Conservation (phyloP, 768 basidiomycete genomes). For the Pulveroboletus sp. region DNA sequence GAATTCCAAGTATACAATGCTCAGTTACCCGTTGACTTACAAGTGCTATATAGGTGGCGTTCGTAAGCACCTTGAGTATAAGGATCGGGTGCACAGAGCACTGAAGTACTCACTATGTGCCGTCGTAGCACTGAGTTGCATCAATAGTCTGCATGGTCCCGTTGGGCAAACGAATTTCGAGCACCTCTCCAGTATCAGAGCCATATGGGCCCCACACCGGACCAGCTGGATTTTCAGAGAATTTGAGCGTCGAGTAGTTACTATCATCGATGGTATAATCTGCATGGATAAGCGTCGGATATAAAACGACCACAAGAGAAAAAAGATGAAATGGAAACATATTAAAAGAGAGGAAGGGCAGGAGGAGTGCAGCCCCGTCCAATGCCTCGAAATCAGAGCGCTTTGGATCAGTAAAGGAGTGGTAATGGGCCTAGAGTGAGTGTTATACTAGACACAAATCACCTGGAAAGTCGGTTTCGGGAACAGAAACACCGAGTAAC, state of each 20-base stretch:
- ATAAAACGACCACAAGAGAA: slow-evolving; percentile 1
- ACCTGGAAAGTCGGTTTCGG: not conserved
- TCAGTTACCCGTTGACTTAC: slow-evolving; percentile 8
- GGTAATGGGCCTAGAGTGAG: slow-evolving; percentile 1
- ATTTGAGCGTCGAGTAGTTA: slow-evolving; percentile 22
- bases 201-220: slow-evolving; percentile 26
- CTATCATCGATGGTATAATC: slow-evolving; percentile 28
- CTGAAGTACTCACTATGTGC: slow-evolving; percentile 22
- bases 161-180: slow-evolving; percentile 21
- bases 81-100: not conserved
- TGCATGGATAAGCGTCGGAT: slow-evolving; percentile 8
- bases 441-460: not conserved
- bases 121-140: slow-evolving; percentile 20
- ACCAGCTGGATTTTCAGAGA: slow-evolving; percentile 25
- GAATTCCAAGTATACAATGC: not conserved
- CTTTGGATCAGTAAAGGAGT: slow-evolving; percentile 2
- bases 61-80: slow-evolving; percentile 2
- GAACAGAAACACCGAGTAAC: not conserved
- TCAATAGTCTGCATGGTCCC: slow-evolving; percentile 24
- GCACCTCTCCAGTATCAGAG: slow-evolving; percentile 17
- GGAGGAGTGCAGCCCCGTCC: not conserved
- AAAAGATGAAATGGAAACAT: slow-evolving; percentile 7
- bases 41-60: slow-evolving; percentile 17
- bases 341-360: not conserved
- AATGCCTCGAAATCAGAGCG: not conserved